Evolutionary conservation across 2,329 filamentous ascomycete species (phyloP).

Genomic region (Fusarium hostae): DNA sequence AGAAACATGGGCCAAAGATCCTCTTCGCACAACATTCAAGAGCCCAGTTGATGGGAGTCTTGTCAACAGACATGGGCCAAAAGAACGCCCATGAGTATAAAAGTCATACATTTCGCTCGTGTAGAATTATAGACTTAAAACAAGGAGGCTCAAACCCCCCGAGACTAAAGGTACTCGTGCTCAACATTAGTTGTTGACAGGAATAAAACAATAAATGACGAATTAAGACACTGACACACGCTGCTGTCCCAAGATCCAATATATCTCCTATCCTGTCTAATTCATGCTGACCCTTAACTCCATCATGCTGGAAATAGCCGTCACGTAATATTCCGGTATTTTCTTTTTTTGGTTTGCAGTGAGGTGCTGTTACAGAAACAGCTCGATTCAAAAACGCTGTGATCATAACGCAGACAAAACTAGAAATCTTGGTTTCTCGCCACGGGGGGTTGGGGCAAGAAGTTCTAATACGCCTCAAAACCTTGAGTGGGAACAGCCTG

Average conservation of each 20-base stretch:
- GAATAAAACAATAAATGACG: slow-evolving; percentile 5
- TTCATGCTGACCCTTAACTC: slow-evolving; percentile 41
- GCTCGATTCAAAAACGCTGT: slow-evolving; percentile 6
- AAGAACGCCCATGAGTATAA: slow-evolving; percentile 15
- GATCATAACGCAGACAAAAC: slow-evolving; percentile 1
- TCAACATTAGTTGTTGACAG: slow-evolving; percentile 29
- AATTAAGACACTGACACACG: slow-evolving; percentile 15
- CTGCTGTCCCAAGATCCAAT: slow-evolving; percentile 28
- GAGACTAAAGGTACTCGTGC: slow-evolving; percentile 1
- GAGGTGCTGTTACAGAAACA: slow-evolving; percentile 6
- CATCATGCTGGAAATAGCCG: slow-evolving; percentile 30
- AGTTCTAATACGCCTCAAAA: slow-evolving; percentile 51
- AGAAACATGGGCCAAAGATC: slow-evolving; percentile 78
- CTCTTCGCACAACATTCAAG: slow-evolving; percentile 59
- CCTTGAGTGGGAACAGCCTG: slow-evolving; percentile 54
- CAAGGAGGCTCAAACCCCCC: slow-evolving; percentile 7
- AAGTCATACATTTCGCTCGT: slow-evolving; percentile 29
- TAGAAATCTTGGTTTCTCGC: slow-evolving; percentile 2
- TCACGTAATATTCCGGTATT: slow-evolving; percentile 21
- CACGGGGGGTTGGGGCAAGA: background rate
- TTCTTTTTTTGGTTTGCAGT: slow-evolving; percentile 10
- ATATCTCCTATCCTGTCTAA: slow-evolving; percentile 37
- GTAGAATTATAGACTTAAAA: slow-evolving; percentile 22
- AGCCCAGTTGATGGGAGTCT: slow-evolving; percentile 66
- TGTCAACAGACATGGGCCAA: slow-evolving; percentile 53